Percentiles rank a stretch among this genome's conserved stretches.
Evolutionary conservation across 305 asterid species (phyloP).

Genomic region (Fraxinus platypoda): DNA sequence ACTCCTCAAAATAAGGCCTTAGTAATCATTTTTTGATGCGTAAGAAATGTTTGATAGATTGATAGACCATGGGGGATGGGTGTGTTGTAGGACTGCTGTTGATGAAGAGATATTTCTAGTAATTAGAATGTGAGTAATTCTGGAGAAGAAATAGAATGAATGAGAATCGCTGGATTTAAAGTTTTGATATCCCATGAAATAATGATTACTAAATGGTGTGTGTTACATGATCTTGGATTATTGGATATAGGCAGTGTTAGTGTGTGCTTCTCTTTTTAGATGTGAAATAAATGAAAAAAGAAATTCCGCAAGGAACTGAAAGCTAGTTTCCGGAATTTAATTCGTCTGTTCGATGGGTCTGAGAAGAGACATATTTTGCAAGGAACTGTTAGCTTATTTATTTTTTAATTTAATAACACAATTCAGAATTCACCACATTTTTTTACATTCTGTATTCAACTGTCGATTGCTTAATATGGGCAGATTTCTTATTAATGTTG

Average conservation of each 20-base stretch:
- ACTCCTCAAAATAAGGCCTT: conserved; percentile 4
- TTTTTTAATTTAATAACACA: conserved; percentile 6
- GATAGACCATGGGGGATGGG: neutral
- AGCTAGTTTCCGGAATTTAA: neutral
- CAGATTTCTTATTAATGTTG: conserved; percentile 22
- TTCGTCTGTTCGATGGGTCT: neutral
- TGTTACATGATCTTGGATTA: conserved; percentile 5
- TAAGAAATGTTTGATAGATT: neutral
- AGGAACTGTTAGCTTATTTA: neutral
- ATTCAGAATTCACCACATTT: neutral
- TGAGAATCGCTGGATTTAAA: neutral
- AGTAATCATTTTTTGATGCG: neutral
- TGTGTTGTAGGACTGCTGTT: neutral
- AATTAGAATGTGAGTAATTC: neutral
- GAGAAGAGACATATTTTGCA: neutral
- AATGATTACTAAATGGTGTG: neutral
- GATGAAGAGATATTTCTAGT: neutral
- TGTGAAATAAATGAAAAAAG: neutral
- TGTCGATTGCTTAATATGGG: conserved; percentile 6
- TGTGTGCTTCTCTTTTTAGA: conserved; percentile 10
- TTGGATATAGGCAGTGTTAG: neutral
- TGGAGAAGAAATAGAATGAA: conserved; percentile 2
- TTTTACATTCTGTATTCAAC: neutral
- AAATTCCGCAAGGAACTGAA: neutral
- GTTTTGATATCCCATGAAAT: neutral